Evolutionary conservation across 345 rosid genomes (phyloP).

Genomic region (Arabis alpina): DNA sequence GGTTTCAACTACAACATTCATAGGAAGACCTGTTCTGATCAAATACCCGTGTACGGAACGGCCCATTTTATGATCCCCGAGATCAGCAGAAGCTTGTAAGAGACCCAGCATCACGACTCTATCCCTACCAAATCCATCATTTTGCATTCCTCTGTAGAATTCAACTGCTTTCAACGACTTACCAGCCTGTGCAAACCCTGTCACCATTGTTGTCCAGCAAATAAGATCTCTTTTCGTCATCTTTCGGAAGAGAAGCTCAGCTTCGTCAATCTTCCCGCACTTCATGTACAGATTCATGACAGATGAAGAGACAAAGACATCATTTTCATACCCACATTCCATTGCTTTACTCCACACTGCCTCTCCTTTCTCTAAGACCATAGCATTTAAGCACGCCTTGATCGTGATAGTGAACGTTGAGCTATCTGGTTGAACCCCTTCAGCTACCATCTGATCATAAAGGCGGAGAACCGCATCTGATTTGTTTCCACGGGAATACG

Average conservation of each 20-base stretch:
- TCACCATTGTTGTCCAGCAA: constrained; percentile 76
- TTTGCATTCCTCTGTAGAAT: constrained; percentile 59
- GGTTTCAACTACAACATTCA: constrained; percentile 55
- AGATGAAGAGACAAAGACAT: constrained; percentile 75
- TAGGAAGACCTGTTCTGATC: constrained; percentile 53
- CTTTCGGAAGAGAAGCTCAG: constrained; percentile 54
- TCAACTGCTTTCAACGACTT: constrained; percentile 55
- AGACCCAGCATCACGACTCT: constrained; percentile 59
- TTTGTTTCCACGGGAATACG: constrained; percentile 52
- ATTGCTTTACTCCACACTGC: constrained; percentile 59
- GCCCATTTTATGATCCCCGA: constrained; percentile 56
- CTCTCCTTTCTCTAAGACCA: constrained; percentile 54
- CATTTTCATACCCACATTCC: constrained; percentile 60
- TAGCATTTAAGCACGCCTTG: constrained; percentile 64
- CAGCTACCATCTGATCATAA: constrained; percentile 57
- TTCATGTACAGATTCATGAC: constrained; percentile 70
- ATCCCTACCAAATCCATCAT: constrained; percentile 65
- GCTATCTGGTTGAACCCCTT: constrained; percentile 67
- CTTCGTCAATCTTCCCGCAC: constrained; percentile 58
- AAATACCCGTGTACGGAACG: constrained; percentile 64
- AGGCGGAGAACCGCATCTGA: constrained; percentile 55
- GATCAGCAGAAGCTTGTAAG: constrained; percentile 64
- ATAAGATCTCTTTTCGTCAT: constrained; percentile 65
- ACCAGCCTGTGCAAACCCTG: constrained; percentile 58
- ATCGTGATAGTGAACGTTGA: constrained; percentile 68